Evolutionary conservation across 345 rosid genomes (phyloP).

Genomic region (Trapa bicornis): DNA sequence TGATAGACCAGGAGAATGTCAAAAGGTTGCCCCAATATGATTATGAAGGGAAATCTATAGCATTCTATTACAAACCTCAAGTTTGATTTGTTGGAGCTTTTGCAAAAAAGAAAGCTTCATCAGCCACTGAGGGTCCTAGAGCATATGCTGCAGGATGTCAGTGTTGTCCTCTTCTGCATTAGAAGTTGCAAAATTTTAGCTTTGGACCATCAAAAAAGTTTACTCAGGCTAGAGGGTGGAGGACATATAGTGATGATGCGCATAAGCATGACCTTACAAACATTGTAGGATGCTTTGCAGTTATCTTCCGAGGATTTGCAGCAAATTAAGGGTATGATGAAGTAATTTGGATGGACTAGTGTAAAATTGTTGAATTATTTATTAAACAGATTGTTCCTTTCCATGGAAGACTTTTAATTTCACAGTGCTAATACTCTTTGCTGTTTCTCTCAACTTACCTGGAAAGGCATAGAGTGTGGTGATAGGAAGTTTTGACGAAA

Average conservation of each 20-base stretch:
- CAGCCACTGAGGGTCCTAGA: slow-evolving; percentile 23
- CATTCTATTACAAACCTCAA: slow-evolving; percentile 18
- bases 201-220: neutral
- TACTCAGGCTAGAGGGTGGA: neutral
- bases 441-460: slow-evolving; percentile 27
- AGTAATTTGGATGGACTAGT: neutral
- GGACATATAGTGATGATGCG: neutral
- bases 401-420: too few species aligned
- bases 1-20: too few species aligned
- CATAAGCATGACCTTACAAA: slow-evolving; percentile 16
- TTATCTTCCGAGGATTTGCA: neutral
- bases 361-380: too few species aligned
- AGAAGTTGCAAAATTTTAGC: neutral
- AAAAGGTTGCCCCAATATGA: too few species aligned
- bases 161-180: slow-evolving; percentile 21
- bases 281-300: slow-evolving; percentile 1
- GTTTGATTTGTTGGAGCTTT: slow-evolving; percentile 17
- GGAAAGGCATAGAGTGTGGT: slow-evolving; percentile 66
- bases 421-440: neutral
- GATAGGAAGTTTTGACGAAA: slow-evolving; percentile 29
- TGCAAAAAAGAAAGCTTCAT: slow-evolving; percentile 23
- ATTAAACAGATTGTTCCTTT: too few species aligned
- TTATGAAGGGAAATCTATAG: too few species aligned
- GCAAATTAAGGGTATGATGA: neutral
- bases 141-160: slow-evolving; percentile 4